These are phyloP conservation scores for Metschnikowia sp. DNA, from an alignment of 805 yeast species.

Conservation along the genomic window DNA sequence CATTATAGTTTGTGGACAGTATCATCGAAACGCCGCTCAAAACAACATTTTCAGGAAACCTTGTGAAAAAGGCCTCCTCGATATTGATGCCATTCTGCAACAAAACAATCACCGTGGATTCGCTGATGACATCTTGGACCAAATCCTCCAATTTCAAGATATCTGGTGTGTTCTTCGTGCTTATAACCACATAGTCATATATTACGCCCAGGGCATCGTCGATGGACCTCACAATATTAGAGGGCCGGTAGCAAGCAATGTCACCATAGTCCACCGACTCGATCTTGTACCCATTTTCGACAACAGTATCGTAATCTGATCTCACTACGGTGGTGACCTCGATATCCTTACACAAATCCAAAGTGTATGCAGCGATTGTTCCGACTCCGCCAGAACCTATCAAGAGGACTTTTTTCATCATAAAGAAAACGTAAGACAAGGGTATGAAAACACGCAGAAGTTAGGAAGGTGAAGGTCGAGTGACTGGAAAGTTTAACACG, in stretches of 20 bases:
- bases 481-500: no score
- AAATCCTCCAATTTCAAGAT: conserved; percentile 48
- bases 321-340: conserved; percentile 62
- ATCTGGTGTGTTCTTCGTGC: conserved; percentile 68
- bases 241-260: conserved; percentile 53
- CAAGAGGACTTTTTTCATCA: conserved; percentile 38
- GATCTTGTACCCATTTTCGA: conserved; percentile 52
- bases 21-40: conserved; percentile 36
- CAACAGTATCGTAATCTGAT: conserved; percentile 56
- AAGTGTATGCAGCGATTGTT: conserved; percentile 64
- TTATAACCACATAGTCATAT: conserved; percentile 57
- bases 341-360: conserved; percentile 42
- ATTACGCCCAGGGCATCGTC: conserved; percentile 40
- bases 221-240: conserved; percentile 40
- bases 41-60: conserved; percentile 32
- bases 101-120: conserved; percentile 28
- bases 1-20: conserved; percentile 31
- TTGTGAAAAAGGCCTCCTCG: conserved; percentile 29
- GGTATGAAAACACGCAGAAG: background rate
- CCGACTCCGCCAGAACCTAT: conserved; percentile 91
- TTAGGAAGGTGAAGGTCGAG: background rate
- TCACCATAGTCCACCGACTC: conserved; percentile 63
- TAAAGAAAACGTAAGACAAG: background rate
- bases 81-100: conserved; percentile 41
- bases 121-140: conserved; percentile 44